Conservation (phyloP, 1,284 basidiomycete genomes). For the Ganoderma sinense region DNA sequence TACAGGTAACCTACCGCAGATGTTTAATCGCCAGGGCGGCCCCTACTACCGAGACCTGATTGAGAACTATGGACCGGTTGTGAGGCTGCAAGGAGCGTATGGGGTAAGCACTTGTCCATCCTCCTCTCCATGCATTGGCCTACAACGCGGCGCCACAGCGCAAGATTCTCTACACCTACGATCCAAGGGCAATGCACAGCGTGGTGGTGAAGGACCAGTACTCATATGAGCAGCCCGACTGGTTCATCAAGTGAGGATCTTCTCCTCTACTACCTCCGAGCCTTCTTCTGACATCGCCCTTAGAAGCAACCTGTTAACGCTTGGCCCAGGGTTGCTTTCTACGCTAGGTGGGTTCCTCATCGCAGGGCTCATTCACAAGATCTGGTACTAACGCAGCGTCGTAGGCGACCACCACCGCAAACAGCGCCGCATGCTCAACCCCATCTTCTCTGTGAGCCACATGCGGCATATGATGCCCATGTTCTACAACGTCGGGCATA, state of each 20-base stretch:
- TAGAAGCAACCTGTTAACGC: slow-evolving; percentile 30
- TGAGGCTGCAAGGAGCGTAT: slow-evolving; percentile 28
- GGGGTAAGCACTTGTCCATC: slow-evolving; percentile 22
- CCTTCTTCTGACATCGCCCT: neutral
- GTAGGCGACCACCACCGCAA: slow-evolving; percentile 37
- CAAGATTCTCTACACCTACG: slow-evolving; percentile 36
- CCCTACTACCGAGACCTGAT: slow-evolving; percentile 29
- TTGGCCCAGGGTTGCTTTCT: slow-evolving; percentile 34
- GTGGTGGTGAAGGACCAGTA: slow-evolving; percentile 44
- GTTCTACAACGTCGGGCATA: slow-evolving; percentile 31
- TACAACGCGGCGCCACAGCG: slow-evolving; percentile 21
- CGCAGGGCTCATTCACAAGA: neutral
- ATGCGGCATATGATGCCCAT: slow-evolving; percentile 33
- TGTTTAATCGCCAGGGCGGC: slow-evolving; percentile 27
- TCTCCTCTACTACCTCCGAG: neutral
- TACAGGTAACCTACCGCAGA: slow-evolving; percentile 30
- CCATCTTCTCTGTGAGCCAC: slow-evolving; percentile 31
- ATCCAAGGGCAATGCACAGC: slow-evolving; percentile 39
- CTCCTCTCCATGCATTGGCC: neutral
- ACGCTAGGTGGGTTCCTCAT: slow-evolving; percentile 26
- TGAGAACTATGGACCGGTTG: slow-evolving; percentile 31
- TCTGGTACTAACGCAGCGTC: neutral
- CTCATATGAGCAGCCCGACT: slow-evolving; percentile 38
- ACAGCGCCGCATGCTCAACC: slow-evolving; percentile 31
- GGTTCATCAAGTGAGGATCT: slow-evolving; percentile 30